A percentile compares a stretch with the other conserved stretches of the same genome.
Evolutionary conservation across 805 yeast genomes (phyloP).

Genomic region (Hanseniaspora opuntiae): DNA sequence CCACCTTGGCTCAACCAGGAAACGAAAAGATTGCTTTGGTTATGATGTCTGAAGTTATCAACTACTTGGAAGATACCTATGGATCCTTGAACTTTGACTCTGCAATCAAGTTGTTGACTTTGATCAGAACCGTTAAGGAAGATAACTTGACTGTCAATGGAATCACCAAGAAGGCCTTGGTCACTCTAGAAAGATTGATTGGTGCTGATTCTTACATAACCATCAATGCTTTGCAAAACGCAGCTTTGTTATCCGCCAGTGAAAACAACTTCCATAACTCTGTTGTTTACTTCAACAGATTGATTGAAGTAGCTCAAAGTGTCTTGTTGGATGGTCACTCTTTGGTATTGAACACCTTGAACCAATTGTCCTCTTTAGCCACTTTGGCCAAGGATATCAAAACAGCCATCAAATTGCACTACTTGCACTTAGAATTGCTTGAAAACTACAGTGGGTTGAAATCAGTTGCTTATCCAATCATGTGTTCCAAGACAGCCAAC

Average conservation of each 20-base stretch:
- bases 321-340: conserved; percentile 51
- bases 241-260: conserved; percentile 58
- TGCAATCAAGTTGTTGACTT: conserved; percentile 25
- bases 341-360: conserved; percentile 46
- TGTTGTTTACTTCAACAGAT: conserved; percentile 46
- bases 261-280: conserved; percentile 48
- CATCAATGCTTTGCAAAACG: conserved; percentile 53
- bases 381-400: conserved; percentile 39
- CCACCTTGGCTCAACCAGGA: conserved; percentile 1
- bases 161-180: conserved; percentile 52
- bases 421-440: conserved; percentile 43
- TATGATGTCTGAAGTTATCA: conserved; percentile 54
- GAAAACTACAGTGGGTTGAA: conserved; percentile 41
- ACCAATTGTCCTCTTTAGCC: conserved; percentile 39
- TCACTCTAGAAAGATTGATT: conserved; percentile 61
- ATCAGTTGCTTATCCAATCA: conserved; percentile 49
- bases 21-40: conserved; percentile 41
- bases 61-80: conserved; percentile 68
- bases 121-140: conserved; percentile 35
- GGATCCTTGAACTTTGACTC: conserved; percentile 38
- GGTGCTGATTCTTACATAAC: conserved; percentile 77
- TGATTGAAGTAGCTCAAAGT: conserved; percentile 43
- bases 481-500: conserved; percentile 59
- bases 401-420: conserved; percentile 15
- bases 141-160: conserved; percentile 39